Conservation (phyloP, 2,329 filamentous ascomycete genomes). For the Aspergillus sp. region DNA sequence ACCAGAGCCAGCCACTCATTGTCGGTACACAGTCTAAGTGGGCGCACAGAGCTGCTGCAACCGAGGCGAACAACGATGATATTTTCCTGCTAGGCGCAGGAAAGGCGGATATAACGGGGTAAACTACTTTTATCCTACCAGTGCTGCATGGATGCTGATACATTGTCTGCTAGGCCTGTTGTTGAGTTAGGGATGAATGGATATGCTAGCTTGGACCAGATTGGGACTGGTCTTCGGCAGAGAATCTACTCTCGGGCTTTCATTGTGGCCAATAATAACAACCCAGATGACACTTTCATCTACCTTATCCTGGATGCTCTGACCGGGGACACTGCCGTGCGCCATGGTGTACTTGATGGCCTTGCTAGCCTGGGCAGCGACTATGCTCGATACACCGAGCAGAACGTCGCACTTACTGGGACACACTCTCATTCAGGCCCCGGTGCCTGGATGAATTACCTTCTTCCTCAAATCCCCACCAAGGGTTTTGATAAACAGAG, state of each 20-base stretch:
- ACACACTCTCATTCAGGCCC: slow-evolving; percentile 93
- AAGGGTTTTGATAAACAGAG: slow-evolving; percentile 84
- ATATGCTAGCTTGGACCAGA: slow-evolving; percentile 82
- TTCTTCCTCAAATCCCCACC: slow-evolving; percentile 87
- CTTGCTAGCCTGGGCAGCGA: slow-evolving; percentile 68
- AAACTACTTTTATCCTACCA: slow-evolving; percentile 19
- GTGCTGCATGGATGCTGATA: not conserved
- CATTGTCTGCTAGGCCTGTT: slow-evolving; percentile 61
- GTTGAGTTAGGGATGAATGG: slow-evolving; percentile 91
- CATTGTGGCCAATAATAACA: slow-evolving; percentile 71
- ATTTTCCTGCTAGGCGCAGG: slow-evolving; percentile 68
- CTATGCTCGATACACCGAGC: slow-evolving; percentile 72
- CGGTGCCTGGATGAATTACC: slow-evolving; percentile 91
- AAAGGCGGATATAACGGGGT: slow-evolving; percentile 73
- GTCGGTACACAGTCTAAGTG: slow-evolving; percentile 24
- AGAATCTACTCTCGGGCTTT: slow-evolving; percentile 87
- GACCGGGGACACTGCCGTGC: slow-evolving; percentile 84
- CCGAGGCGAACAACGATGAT: slow-evolving; percentile 39
- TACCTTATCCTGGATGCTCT: slow-evolving; percentile 87
- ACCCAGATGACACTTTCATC: slow-evolving; percentile 71
- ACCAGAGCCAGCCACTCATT: slow-evolving; percentile 18
- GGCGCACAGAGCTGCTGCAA: slow-evolving; percentile 26
- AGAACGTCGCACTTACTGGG: slow-evolving; percentile 86
- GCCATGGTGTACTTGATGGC: slow-evolving; percentile 81
- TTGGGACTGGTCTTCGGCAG: slow-evolving; percentile 82